Conservation (phyloP, 495 filamentous ascomycete species). For the Penicillium nucicola region DNA sequence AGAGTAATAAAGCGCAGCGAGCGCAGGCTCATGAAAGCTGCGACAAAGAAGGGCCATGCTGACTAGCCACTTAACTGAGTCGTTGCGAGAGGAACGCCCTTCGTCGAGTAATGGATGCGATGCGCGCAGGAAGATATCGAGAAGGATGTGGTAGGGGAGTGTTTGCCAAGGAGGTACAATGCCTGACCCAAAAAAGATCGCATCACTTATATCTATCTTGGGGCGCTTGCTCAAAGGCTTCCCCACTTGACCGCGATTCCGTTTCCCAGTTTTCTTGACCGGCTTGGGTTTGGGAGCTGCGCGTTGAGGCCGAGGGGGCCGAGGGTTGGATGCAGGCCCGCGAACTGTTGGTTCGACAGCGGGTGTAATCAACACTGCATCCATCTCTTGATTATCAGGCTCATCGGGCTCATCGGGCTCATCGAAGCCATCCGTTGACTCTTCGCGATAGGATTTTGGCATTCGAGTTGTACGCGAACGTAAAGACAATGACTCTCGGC, state of each 20-base stretch:
- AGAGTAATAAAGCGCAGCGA: conserved; percentile 68
- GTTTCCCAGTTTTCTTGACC: conserved; percentile 10
- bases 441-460: conserved; percentile 42
- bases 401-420: neutral
- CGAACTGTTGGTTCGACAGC: conserved; percentile 3
- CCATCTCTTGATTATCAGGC: conserved; percentile 7
- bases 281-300: conserved; percentile 15
- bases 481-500: conserved; percentile 25
- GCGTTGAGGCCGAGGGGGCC: neutral
- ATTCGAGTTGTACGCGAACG: conserved; percentile 34
- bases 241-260: conserved; percentile 10
- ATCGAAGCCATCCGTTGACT: conserved; percentile 36
- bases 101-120: conserved; percentile 59
- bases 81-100: conserved; percentile 25
- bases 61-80: conserved; percentile 58
- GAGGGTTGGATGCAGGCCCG: neutral
- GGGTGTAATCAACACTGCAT: conserved; percentile 3
- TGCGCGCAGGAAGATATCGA: conserved; percentile 65
- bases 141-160: conserved; percentile 69
- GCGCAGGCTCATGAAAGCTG: conserved; percentile 67
- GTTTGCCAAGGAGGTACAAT: conserved; percentile 64
- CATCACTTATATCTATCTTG: conserved; percentile 18
- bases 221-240: conserved; percentile 26
- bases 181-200: conserved; percentile 30
- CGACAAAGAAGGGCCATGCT: conserved; percentile 59